Percentiles rank a stretch among this genome's conserved stretches.
These are phyloP conservation scores for Saccharomycopsis vini DNA, from an alignment of 805 yeast genomes.

Conservation along the genomic window DNA sequence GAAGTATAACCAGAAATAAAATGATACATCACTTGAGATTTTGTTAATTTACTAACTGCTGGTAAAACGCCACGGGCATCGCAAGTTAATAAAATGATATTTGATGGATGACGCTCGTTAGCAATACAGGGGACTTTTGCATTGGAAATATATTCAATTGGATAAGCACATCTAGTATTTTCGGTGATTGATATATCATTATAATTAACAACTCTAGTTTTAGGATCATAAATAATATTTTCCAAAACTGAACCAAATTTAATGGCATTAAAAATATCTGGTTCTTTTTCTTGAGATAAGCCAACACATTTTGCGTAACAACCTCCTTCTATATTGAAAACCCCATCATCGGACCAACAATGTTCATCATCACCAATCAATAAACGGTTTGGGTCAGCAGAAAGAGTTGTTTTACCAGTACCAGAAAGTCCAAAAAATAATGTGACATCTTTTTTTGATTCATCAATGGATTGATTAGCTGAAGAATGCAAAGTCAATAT, in stretches of 20 bases:
- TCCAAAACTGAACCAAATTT: slow-evolving; percentile 91
- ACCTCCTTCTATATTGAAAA: slow-evolving; percentile 98
- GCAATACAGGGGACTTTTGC: slow-evolving; percentile 94
- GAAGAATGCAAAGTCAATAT: slow-evolving; percentile 93
- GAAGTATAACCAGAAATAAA: slow-evolving; percentile 98
- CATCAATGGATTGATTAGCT: slow-evolving; percentile 75
- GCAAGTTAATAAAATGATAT: slow-evolving; percentile 87
- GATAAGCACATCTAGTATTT: slow-evolving; percentile 98
- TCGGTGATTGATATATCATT: slow-evolving; percentile 77
- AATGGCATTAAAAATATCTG: slow-evolving; percentile 93
- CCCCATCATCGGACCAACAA: slow-evolving; percentile 98
- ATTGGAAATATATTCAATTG: slow-evolving; percentile 92
- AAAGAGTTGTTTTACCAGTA: slow-evolving; percentile 95
- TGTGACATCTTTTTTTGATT: slow-evolving; percentile 76
- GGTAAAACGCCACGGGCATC: slow-evolving; percentile 98
- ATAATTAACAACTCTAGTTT: slow-evolving; percentile 78
- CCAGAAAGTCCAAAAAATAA: slow-evolving; percentile 95
- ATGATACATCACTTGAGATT: slow-evolving; percentile 98
- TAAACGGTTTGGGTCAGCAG: slow-evolving; percentile 90
- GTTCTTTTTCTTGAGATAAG: slow-evolving; percentile 85
- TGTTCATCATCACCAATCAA: slow-evolving; percentile 98
- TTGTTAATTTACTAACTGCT: slow-evolving; percentile 87
- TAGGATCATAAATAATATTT: slow-evolving; percentile 79
- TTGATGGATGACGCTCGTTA: slow-evolving; percentile 72
- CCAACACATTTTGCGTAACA: slow-evolving; percentile 97